These are phyloP conservation scores for Voacanga thouarsii DNA, from an alignment of 257 asterid species.

Conservation along the genomic window DNA sequence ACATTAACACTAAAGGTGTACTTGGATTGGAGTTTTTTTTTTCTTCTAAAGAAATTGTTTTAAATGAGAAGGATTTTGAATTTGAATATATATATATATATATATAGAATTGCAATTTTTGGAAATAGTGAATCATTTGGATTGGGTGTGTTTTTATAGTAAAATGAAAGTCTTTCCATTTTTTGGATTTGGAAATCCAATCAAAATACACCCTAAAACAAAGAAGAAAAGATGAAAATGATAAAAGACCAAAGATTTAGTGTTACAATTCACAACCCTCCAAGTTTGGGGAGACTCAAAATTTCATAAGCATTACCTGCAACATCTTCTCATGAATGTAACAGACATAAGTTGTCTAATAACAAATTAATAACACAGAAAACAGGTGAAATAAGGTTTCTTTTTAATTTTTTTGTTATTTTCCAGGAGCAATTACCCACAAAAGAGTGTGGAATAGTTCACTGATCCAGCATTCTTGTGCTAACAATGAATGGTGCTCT, in stretches of 20 bases:
- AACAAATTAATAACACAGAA: background rate
- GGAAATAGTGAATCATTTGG: no score
- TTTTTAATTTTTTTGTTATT: background rate
- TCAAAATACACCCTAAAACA: no score
- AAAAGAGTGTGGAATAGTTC: background rate
- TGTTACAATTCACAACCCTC: background rate
- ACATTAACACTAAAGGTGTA: background rate
- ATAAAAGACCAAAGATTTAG: no score
- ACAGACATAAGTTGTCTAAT: background rate
- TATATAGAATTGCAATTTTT: no score
- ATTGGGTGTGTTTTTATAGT: no score
- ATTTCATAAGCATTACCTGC: background rate
- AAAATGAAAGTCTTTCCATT: no score
- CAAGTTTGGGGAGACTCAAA: background rate
- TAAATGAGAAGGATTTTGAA: no score
- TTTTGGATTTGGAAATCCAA: no score
- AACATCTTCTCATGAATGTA: background rate
- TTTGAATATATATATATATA: no score
- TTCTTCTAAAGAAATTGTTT: no score
- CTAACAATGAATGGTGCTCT: background rate
- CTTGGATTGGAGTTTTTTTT: no score
- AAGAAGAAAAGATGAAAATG: background rate
- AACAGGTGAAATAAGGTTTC: background rate
- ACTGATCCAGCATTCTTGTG: background rate
- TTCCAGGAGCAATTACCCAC: background rate